Evolutionary conservation across 345 rosid genomes (phyloP), one percentile per base, ranked within the genome.

Genomic region (Hibiscus syriacus): DNA sequence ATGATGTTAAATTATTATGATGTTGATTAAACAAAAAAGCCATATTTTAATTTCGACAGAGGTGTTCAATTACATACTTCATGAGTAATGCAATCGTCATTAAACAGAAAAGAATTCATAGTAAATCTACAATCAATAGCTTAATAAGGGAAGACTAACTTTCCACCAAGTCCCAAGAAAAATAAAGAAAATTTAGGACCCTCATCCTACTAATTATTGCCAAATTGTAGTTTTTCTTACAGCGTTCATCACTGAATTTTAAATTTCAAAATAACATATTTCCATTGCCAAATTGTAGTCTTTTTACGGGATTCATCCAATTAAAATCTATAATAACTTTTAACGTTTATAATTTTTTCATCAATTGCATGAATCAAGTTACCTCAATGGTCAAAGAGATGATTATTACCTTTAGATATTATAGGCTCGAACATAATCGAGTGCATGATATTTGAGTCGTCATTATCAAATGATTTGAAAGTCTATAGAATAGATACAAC

Each of bases 41-140:
- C 16, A 30, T 45, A 16, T 38, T 7, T 38, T 25, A 52, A 20
- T 25, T 4, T 68, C 14, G 50, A 66, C 56, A 27, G 16, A 29
- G 36, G 6, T 49, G n/a, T 19, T 27, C 60, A 72, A 58, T 81
- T 78, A 61, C 87, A 79, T 74, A 71, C 55, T 72, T 71, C 22
- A 30, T 20, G 66, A 64, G 84, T 76, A 81, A 81, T 69, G 58
- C 74, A 30, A 4, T 75, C 85, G 84, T 85, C 87, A 85, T 66
- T 75, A 69, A 63, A 29, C 12, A n/a, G 17, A 11, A 9, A 23
- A 12, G 12, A 30, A 19, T 22, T 13, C 19, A 13, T 2, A 41
- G 0, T 0, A 3, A 1, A 23, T 17, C 2, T 6, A 8, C 55
- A 27, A 8, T 4, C 6, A 14, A 7, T 17, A 46, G 11, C 49